phyloP scores from a whole-genome alignment of 78 protist genomes.

The Chrysochromulina parva region DNA sequence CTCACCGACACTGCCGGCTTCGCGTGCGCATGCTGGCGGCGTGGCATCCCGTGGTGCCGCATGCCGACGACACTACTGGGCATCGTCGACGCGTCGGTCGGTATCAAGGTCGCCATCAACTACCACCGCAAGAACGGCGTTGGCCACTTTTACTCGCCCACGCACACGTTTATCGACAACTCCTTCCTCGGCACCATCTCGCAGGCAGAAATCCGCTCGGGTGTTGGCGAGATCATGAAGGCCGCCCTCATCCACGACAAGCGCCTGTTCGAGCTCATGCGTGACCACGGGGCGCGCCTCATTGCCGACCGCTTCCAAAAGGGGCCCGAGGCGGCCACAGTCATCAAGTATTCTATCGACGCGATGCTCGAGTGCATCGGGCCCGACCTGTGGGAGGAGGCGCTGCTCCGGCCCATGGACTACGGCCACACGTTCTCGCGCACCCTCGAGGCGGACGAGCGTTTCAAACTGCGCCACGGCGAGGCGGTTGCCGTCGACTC shows the following conservation, averaged over 20 bases:
- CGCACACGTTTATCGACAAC: constrained; percentile 4
- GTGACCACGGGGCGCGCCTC: neutral
- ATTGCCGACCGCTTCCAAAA: neutral
- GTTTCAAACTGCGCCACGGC: constrained; percentile 1
- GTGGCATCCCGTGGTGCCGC: constrained; percentile 40
- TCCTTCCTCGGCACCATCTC: constrained; percentile 5
- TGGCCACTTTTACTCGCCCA: constrained; percentile 9
- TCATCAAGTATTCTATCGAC: neutral
- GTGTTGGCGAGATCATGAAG: constrained; percentile 26
- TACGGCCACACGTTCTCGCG: neutral
- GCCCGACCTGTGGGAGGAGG: constrained; percentile 28
- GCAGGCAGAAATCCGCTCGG: neutral
- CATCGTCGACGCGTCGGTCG: constrained; percentile 18
- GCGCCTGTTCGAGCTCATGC: neutral
- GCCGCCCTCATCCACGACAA: constrained; percentile 18
- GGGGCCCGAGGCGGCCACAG: neutral
- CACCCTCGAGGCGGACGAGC: constrained; percentile 19
- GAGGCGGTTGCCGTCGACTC: constrained; percentile 27
- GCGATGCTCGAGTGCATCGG: constrained; percentile 31
- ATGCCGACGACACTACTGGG: constrained; percentile 20
- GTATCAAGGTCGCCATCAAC: constrained; percentile 23
- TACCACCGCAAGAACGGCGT: constrained; percentile 28
- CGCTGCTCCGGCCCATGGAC: constrained; percentile 20
- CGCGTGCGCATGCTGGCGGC: constrained; percentile 26
- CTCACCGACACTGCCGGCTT: constrained; percentile 20